Evolutionary conservation across 2,329 filamentous ascomycete genomes (phyloP).

Genomic region (Exserohilum rostratum): DNA sequence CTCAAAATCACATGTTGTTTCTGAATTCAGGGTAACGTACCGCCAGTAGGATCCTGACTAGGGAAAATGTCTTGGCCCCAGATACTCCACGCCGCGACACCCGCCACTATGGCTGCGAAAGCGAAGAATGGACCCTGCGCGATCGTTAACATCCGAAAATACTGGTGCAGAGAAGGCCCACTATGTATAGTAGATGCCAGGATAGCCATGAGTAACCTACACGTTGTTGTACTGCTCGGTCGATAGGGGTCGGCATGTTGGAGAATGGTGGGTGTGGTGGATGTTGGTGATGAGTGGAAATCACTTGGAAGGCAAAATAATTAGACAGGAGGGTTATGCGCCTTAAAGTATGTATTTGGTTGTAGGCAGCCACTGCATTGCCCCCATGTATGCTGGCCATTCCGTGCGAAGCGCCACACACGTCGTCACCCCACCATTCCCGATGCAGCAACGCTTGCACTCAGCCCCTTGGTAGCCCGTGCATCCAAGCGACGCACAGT

Average conservation of each 20-base stretch:
- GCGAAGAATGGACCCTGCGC: conserved; percentile 46
- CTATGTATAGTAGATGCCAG: conserved; percentile 31
- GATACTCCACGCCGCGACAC: conserved; percentile 81
- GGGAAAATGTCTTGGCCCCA: conserved; percentile 89
- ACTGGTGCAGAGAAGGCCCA: conserved; percentile 16
- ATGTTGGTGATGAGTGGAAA: neutral
- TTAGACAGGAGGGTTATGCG: neutral
- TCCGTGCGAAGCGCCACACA: conserved; percentile 27
- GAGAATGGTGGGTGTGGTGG: neutral
- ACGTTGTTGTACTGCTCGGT: conserved; percentile 54
- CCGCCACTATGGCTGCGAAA: conserved; percentile 82
- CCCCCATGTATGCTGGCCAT: conserved; percentile 11
- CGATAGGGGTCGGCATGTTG: conserved; percentile 58
- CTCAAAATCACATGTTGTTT: neutral
- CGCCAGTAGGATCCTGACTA: conserved; percentile 76
- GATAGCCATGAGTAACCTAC: conserved; percentile 40
- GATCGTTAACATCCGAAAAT: conserved; percentile 5
- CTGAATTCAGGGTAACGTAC: conserved; percentile 51
- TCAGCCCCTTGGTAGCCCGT: conserved; percentile 37
- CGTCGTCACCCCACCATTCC: conserved; percentile 34
- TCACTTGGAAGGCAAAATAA: neutral
- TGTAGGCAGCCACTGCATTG: conserved; percentile 19
- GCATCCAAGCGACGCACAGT: conserved; percentile 41
- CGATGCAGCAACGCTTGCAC: conserved; percentile 19
- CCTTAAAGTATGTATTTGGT: conserved; percentile 1